Conservation (phyloP, 2,329 filamentous ascomycete species). For the Endocalyx cinctus region DNA sequence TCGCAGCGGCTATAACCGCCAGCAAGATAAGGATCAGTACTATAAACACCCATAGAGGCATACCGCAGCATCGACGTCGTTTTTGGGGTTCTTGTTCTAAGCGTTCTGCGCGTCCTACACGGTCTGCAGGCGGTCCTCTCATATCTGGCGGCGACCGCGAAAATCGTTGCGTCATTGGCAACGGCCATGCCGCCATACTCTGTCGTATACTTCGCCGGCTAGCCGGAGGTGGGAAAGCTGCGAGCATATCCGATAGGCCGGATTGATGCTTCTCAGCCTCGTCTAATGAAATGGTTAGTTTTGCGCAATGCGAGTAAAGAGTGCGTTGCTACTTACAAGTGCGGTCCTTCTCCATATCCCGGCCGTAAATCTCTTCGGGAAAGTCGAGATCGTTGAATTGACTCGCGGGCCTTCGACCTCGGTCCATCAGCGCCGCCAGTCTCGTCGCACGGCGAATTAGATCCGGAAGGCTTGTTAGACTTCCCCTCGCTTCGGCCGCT, state of each 20-base stretch:
- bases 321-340: constrained; percentile 30
- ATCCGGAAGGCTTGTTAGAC: constrained; percentile 86
- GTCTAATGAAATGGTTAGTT: constrained; percentile 22
- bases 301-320: too few relatives aligned
- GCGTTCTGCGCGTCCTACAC: constrained; percentile 6
- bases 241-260: constrained; percentile 60
- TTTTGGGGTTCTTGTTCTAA: constrained; percentile 14
- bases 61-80: constrained; percentile 71
- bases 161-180: constrained; percentile 28
- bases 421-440: constrained; percentile 82
- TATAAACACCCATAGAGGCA: constrained; percentile 76
- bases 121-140: constrained; percentile 6
- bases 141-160: constrained; percentile 15
- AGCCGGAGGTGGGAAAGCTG: constrained; percentile 59
- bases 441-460: constrained; percentile 84
- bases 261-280: constrained; percentile 42
- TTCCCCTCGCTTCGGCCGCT: constrained; percentile 78
- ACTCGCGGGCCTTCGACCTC: constrained; percentile 63
- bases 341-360: constrained; percentile 34
- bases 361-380: constrained; percentile 37
- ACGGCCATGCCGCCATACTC: constrained; percentile 48
- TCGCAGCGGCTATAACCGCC: constrained; percentile 70
- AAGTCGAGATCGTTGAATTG: constrained; percentile 52
- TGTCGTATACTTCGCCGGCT: constrained; percentile 36
- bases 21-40: constrained; percentile 61